Conservation (phyloP, 495 filamentous ascomycete species). For the Aspergillus incahuasiensis region DNA sequence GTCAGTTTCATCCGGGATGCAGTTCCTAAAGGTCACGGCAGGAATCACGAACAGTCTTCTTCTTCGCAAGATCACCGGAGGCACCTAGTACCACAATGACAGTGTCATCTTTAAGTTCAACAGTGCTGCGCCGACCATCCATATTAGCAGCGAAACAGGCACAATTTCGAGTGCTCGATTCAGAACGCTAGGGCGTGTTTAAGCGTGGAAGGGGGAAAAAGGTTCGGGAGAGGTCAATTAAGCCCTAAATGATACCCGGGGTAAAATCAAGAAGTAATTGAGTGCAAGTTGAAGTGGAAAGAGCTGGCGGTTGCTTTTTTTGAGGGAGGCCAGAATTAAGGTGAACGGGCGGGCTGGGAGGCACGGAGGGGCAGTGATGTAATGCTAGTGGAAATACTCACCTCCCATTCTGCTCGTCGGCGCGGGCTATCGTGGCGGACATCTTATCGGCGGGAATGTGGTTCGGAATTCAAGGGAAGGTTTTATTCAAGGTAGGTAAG, state of each 20-base stretch:
- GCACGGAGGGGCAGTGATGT: conserved; percentile 42
- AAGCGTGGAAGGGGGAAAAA: neutral
- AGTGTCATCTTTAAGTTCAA: conserved; percentile 98
- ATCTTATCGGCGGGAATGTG: conserved; percentile 38
- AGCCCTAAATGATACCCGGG: neutral
- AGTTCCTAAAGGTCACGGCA: conserved; percentile 2
- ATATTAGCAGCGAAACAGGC: conserved; percentile 23
- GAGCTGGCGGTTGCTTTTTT: neutral
- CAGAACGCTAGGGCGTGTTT: neutral
- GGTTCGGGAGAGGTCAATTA: neutral
- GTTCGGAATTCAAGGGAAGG: conserved; percentile 6
- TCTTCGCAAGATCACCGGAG: conserved; percentile 96
- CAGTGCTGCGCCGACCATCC: conserved; percentile 48
- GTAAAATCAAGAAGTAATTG: neutral
- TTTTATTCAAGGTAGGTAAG: conserved; percentile 2
- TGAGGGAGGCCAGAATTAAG: conserved; percentile 6
- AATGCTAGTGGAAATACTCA: conserved; percentile 46
- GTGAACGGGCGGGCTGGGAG: conserved; percentile 18
- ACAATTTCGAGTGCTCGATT: conserved; percentile 11
- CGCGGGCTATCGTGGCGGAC: conserved; percentile 60
- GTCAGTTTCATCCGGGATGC: conserved; percentile 22
- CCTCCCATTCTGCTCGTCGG: conserved; percentile 55
- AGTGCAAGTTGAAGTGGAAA: neutral
- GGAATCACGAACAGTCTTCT: conserved; percentile 80
- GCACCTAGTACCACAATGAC: conserved; percentile 95